These are phyloP conservation scores for Alloteropsis semialata DNA, from an alignment of 176 grass and related monocot genomes.

Conservation along the genomic window DNA sequence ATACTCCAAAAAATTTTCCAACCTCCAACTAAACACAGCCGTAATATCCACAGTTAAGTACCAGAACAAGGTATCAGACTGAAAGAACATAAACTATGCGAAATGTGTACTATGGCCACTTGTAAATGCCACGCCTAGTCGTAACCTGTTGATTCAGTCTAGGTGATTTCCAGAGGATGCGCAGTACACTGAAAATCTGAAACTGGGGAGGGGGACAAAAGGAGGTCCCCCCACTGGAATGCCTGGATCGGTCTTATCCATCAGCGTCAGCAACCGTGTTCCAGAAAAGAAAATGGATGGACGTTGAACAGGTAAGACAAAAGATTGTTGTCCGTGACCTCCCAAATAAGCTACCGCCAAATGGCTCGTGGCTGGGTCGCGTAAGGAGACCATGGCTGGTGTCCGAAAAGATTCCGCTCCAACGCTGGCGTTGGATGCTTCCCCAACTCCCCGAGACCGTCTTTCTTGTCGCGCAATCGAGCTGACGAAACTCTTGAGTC, in stretches of 20 bases:
- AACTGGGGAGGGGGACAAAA: not conserved
- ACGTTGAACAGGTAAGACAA: slow-evolving; percentile 16
- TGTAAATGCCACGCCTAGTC: not conserved
- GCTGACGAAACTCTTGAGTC: not conserved
- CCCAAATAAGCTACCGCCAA: not conserved
- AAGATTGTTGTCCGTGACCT: not conserved
- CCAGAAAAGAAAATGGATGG: not conserved
- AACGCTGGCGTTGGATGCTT: slow-evolving; percentile 5
- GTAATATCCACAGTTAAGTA: not conserved
- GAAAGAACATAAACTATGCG: not conserved
- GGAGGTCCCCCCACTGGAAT: not conserved
- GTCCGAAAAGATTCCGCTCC: not conserved
- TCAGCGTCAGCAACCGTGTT: not conserved
- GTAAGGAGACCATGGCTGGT: not conserved
- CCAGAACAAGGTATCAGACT: not conserved
- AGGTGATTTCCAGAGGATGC: not conserved
- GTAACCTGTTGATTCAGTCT: not conserved
- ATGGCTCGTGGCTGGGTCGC: slow-evolving; percentile 1
- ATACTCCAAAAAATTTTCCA: too few species aligned
- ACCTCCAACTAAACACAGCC: too few species aligned
- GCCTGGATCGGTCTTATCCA: not conserved
- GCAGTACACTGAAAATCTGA: not conserved
- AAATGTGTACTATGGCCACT: not conserved
- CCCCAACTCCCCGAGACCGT: not conserved
- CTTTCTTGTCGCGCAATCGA: not conserved